These are phyloP conservation scores for Mallotus repandus DNA, from an alignment of 441 rosid genomes.

Conservation along the genomic window DNA sequence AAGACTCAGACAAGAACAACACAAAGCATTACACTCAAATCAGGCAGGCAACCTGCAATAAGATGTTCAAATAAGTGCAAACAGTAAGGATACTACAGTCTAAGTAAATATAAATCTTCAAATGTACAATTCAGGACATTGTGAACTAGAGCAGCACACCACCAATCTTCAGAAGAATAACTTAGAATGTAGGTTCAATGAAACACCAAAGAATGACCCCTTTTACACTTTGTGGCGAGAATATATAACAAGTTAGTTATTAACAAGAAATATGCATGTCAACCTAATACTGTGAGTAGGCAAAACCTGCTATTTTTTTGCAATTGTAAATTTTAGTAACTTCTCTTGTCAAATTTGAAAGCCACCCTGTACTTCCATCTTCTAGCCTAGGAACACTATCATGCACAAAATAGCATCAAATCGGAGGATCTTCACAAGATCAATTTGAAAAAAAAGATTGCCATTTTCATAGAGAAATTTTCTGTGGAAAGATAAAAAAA, in stretches of 20 bases:
- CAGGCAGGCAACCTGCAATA: constrained; percentile 34
- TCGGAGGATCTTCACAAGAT: constrained; percentile 12
- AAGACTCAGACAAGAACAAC: constrained; percentile 38
- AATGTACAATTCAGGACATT: background rate
- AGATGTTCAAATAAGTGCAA: constrained; percentile 27
- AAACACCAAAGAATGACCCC: too few relatives aligned
- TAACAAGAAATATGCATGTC: constrained; percentile 1
- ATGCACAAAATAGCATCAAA: constrained; percentile 7
- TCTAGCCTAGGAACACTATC: constrained; percentile 4
- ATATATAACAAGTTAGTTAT: too few relatives aligned
- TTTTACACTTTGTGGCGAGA: too few relatives aligned
- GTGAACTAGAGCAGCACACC: constrained; percentile 1
- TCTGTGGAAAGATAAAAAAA: background rate
- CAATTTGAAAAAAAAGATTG: constrained; percentile 1
- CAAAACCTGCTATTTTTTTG: background rate
- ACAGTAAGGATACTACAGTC: background rate
- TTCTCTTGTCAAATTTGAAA: background rate
- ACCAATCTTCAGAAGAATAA: background rate
- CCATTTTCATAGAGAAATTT: constrained; percentile 3
- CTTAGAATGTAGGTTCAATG: too few relatives aligned
- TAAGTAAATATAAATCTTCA: background rate
- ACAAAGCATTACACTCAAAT: constrained; percentile 34
- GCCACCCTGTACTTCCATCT: background rate
- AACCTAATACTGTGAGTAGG: background rate
- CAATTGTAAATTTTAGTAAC: background rate